Evolutionary conservation across 106 monocot species (phyloP).

Genomic region (Acorus calamus): DNA sequence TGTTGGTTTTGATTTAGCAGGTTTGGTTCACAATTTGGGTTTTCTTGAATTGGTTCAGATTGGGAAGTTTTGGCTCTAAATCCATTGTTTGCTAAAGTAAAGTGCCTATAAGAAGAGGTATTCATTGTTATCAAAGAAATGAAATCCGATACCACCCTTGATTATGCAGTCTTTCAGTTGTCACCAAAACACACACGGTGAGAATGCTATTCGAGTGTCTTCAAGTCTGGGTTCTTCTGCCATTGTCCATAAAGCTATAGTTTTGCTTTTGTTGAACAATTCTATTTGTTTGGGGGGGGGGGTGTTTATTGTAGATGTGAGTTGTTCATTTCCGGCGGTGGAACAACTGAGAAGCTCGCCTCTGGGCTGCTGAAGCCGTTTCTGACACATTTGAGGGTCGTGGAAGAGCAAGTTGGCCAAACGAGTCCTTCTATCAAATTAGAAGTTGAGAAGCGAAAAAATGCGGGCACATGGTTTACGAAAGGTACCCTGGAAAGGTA

Average conservation of each 20-base stretch:
- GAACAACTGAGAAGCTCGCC: constrained; percentile 84
- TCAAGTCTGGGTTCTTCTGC: not conserved
- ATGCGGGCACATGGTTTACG: constrained; percentile 53
- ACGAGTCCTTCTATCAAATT: constrained; percentile 43
- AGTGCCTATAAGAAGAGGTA: too few species aligned
- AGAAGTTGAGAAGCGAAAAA: constrained; percentile 28
- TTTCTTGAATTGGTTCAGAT: not conserved
- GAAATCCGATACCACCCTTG: constrained; percentile 62
- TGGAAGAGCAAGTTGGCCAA: constrained; percentile 57
- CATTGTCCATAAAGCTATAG: not conserved
- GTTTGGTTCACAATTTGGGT: not conserved
- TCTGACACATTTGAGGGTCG: constrained; percentile 69
- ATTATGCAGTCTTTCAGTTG: constrained; percentile 80
- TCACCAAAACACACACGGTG: constrained; percentile 75
- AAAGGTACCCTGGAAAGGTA: constrained; percentile 85
- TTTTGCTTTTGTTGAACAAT: not conserved
- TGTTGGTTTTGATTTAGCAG: too few species aligned
- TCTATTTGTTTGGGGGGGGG: not conserved
- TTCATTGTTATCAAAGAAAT: constrained; percentile 17
- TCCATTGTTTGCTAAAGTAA: too few species aligned
- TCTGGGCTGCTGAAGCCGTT: constrained; percentile 92
- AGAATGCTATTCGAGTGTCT: not conserved
- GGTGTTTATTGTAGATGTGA: constrained; percentile 56
- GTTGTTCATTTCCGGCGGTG: constrained; percentile 65
- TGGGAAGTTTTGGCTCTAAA: not conserved